Percentiles rank a stretch among this genome's conserved stretches.
phyloP scores from a whole-genome alignment of 2,329 filamentous ascomycete species.

The Alternaria sp. region DNA sequence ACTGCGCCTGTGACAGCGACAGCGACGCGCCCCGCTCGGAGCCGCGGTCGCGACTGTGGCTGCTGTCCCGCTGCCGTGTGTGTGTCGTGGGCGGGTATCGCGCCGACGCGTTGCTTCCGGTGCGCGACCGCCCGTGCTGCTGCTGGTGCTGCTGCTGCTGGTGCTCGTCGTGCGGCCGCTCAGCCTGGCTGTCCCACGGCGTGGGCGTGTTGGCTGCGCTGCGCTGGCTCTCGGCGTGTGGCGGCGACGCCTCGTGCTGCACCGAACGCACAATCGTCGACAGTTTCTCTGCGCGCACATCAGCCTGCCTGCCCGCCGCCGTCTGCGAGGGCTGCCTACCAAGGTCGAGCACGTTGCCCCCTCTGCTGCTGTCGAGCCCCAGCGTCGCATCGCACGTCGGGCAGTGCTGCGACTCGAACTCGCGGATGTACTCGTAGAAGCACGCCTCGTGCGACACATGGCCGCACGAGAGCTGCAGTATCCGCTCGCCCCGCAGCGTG shows the following conservation, averaged over 20 bases:
- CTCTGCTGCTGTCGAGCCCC: constrained; percentile 88
- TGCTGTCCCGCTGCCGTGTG: constrained; percentile 45
- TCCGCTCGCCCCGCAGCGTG: constrained; percentile 89
- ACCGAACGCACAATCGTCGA: constrained; percentile 89
- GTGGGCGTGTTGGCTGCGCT: constrained; percentile 65
- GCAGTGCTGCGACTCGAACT: constrained; percentile 92
- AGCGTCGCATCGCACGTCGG: constrained; percentile 92
- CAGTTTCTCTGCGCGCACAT: constrained; percentile 77
- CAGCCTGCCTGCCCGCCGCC: constrained; percentile 19
- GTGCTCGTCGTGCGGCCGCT: constrained; percentile 54
- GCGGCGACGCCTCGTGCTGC: constrained; percentile 64
- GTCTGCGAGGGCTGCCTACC: constrained; percentile 61
- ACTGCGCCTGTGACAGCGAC: constrained; percentile 48
- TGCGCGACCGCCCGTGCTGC: constrained; percentile 36
- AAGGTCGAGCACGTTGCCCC: constrained; percentile 83
- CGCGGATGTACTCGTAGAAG: constrained; percentile 97
- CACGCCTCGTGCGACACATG: constrained; percentile 98
- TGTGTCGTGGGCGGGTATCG: constrained; percentile 37
- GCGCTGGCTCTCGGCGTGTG: constrained; percentile 38
- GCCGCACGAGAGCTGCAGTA: constrained; percentile 94
- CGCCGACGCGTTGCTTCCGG: constrained; percentile 43
- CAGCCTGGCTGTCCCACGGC: constrained; percentile 69
- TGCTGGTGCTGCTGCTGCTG: constrained; percentile 45
- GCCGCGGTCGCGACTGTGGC: constrained; percentile 47
- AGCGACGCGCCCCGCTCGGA: constrained; percentile 49